Base-by-base conservation (phyloP, 345 rosid genomes). In the Pelargonium nanum region DNA sequence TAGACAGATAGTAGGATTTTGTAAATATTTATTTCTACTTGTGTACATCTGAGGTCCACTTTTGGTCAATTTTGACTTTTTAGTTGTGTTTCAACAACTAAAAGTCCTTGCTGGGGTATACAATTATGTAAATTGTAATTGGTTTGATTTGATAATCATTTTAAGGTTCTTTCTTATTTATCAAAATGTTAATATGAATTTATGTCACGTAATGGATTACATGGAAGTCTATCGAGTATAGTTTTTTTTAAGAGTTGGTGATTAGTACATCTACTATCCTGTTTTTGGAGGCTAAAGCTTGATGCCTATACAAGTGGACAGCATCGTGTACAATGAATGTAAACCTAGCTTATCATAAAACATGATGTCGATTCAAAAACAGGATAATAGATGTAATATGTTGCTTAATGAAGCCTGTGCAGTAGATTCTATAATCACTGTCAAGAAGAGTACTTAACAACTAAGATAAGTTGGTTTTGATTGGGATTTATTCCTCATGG, bases 401-500 rank as follows among this genome's bases (percentile, higher is more conserved):
- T 54, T 56, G 53, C 32, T 20, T 24, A 64, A 57, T 56, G 66
- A 65, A 70, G 69, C 66, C 54, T 58, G 16, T 15, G 45, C 10
- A 53, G 16, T 71, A 25, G 32, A 74, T 77, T 61, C 70, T 25
- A 22, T 68, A 65, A 59, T 56, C 65, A 51, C 75, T 62, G 61
- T 62, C 50, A 24, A 56, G 65, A 68, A 65, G 67, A 32, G 45
- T 66, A 65, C 65, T 40, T 76, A 32, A 55, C 68, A 62, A 77
- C 65, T 71, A 80, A 68, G 70, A 74, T 66, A 68, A 74, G 74
- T 68, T 73, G 77, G 55, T 74, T 72, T 54, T 65, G 65, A 57
- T 61, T 66, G 76, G 72, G 68, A 73, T 78, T 69, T 77, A 73
- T 83, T 77, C 81, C 45, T 61, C 23, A 15, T n/a, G 57, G 56